Base-by-base conservation (phyloP, 345 rosid genomes). In the Populus alba region DNA sequence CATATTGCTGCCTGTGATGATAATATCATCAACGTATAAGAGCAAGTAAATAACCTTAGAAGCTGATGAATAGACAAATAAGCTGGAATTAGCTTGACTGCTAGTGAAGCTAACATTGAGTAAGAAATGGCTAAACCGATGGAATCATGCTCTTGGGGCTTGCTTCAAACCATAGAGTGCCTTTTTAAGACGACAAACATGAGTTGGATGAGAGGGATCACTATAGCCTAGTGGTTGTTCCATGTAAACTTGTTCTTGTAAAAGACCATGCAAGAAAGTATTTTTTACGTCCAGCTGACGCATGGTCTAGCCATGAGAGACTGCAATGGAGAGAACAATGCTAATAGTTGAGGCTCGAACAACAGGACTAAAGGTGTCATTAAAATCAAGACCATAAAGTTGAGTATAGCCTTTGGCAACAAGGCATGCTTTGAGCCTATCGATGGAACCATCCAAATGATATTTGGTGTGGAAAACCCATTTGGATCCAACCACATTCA, bases 391-490 rank as follows among this genome's bases (percentile, higher is more conserved):
- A 9, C 65, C 63, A 29, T 20, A 23, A 0, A 31, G 8, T 51
- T 80, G 79, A 7, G 78, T 39, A 59, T 29, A 73, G 0, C 69
- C 72, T 4, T 73, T 45, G 0, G 71, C 75, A 37, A 78, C 63
- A 27, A 78, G 16, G 2, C 49, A 8, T 0, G 78, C 74, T 59
- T 80, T 68, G 39, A 12, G 66, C 18, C 51, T 41, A 18, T 68
- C 82, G 7, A 80, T n/a, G 6, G 70, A 66, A 4, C 70, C 82
- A 75, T 74, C 67, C 3, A 59, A 8, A 18, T 13, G 2, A n/a
- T n/a, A 18, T 57, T 80, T 74, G 45, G 47, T 61, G 0, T 13
- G 16, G 16, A 80, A 75, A 9, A 80, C 63, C 83, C 72, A 80
- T 65, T 70, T 81, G 68, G 68, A 70, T 8, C 80, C 72, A 16